Percentiles rank a stretch among this genome's conserved stretches.
Evolutionary conservation across 805 yeast species (phyloP).

Genomic region (Candida caryicola): DNA sequence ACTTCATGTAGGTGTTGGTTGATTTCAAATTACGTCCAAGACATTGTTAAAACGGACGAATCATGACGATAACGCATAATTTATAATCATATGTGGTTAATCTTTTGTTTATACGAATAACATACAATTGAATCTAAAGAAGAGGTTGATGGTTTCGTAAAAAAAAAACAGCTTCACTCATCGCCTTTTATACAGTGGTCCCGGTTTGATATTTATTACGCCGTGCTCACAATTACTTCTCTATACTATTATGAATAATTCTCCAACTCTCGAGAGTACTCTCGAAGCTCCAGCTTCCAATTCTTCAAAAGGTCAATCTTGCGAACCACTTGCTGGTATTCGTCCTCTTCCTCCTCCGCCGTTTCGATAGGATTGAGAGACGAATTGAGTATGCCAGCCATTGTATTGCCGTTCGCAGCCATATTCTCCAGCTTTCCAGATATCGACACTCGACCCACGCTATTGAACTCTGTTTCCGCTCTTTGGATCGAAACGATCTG

Average conservation of each 20-base stretch:
- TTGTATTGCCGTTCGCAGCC: constrained; percentile 2
- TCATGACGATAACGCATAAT: constrained; percentile 51
- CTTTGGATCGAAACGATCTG: constrained; percentile 34
- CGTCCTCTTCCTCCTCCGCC: constrained; percentile 19
- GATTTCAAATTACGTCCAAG: constrained; percentile 41
- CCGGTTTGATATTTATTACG: too few relatives aligned
- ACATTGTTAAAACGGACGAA: constrained; percentile 33
- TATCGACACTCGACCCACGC: too few relatives aligned
- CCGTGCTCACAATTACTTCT: too few relatives aligned
- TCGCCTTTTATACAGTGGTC: too few relatives aligned
- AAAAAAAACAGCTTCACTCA: too few relatives aligned
- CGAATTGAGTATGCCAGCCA: constrained; percentile 1
- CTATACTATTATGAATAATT: too few relatives aligned
- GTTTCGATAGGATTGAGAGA: constrained; percentile 1
- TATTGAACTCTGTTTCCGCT: constrained; percentile 16
- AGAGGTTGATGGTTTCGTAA: too few relatives aligned
- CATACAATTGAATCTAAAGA: too few relatives aligned
- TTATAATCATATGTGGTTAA: constrained; percentile 28
- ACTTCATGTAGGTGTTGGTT: constrained; percentile 45
- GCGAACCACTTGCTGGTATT: constrained; percentile 11
- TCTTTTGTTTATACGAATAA: too few relatives aligned
- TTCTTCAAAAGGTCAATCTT: constrained; percentile 11
- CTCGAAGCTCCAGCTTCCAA: constrained; percentile 12
- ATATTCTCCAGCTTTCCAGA: constrained; percentile 4
- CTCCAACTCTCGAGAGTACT: too few relatives aligned